Percentiles rank a stretch among this genome's conserved stretches.
Conservation (phyloP, 129 eudicot genomes). For the Solidago caesia region DNA sequence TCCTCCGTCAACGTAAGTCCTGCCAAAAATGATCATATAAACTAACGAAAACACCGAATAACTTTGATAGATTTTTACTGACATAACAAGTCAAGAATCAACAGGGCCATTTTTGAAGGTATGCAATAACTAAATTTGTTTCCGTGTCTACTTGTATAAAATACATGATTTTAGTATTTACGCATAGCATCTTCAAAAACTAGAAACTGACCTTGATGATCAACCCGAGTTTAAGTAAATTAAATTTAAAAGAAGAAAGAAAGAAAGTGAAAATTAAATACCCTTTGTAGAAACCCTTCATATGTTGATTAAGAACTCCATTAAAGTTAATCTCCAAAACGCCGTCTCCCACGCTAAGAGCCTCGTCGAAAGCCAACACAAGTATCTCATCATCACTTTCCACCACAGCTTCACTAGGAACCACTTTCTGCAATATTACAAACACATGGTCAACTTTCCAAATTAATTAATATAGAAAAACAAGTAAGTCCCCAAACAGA, state of each 20-base stretch:
- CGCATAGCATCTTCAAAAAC: too few relatives aligned
- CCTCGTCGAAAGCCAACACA: constrained; percentile 39
- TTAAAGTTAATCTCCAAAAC: constrained; percentile 34
- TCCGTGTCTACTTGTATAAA: too few relatives aligned
- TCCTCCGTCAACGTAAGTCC: constrained; percentile 48
- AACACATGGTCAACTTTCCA: constrained; percentile 20
- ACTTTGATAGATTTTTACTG: neutral
- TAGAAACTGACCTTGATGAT: too few relatives aligned
- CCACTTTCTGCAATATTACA: constrained; percentile 33
- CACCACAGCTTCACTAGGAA: constrained; percentile 40
- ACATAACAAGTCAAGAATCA: neutral
- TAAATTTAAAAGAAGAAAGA: too few relatives aligned
- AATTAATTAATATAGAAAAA: neutral
- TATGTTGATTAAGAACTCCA: constrained; percentile 39
- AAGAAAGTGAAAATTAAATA: neutral
- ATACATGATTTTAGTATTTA: too few relatives aligned
- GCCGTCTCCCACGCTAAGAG: constrained; percentile 36
- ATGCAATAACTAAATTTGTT: too few relatives aligned
- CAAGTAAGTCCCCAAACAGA: neutral
- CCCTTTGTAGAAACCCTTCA: constrained; percentile 52
- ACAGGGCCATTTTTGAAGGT: too few relatives aligned
- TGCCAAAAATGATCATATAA: constrained; percentile 13
- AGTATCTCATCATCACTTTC: constrained; percentile 36
- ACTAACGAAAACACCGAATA: neutral
- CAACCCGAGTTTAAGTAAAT: too few relatives aligned